Conservation (phyloP, 2,329 filamentous ascomycete genomes). For the Sporothrix pallida region DNA sequence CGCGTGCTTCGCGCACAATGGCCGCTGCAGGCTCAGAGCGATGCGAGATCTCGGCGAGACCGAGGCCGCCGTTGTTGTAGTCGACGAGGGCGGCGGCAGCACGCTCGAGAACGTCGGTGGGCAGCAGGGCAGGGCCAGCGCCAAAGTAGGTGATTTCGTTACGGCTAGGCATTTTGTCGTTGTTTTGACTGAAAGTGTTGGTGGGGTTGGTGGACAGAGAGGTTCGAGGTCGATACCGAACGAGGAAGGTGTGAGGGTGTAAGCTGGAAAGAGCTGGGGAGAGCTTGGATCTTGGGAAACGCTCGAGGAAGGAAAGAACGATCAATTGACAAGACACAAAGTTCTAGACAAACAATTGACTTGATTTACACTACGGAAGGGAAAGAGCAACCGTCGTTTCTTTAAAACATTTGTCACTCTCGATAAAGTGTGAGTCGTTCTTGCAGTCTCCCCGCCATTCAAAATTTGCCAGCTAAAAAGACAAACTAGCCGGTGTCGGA, state of each 20-base stretch:
- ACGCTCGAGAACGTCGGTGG: slow-evolving; percentile 77
- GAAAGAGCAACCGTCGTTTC: slow-evolving; percentile 10
- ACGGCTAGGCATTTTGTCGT: slow-evolving; percentile 38
- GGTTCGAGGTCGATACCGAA: not conserved
- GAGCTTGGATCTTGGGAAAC: not conserved
- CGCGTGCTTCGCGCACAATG: slow-evolving; percentile 80
- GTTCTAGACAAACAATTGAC: not conserved
- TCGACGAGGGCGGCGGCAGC: slow-evolving; percentile 80
- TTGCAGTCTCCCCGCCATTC: slow-evolving; percentile 23
- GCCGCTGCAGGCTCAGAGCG: slow-evolving; percentile 77
- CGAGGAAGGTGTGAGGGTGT: not conserved
- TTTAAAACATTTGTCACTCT: not conserved
- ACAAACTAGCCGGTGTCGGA: slow-evolving; percentile 32
- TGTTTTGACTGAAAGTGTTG: too few relatives aligned
- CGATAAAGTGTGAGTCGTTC: slow-evolving; percentile 10
- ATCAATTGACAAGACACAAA: not conserved
- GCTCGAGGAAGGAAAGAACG: slow-evolving; percentile 6
- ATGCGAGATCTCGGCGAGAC: slow-evolving; percentile 89
- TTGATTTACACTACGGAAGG: not conserved
- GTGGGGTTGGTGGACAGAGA: not conserved
- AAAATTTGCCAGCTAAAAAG: slow-evolving; percentile 26
- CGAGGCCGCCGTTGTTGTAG: slow-evolving; percentile 80
- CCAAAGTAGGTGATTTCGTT: slow-evolving; percentile 64
- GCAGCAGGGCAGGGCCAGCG: slow-evolving; percentile 85
- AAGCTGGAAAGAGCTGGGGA: not conserved